Base-by-base conservation (phyloP, 2,329 filamentous ascomycete genomes). In the Endoconidiophora laricicola region DNA sequence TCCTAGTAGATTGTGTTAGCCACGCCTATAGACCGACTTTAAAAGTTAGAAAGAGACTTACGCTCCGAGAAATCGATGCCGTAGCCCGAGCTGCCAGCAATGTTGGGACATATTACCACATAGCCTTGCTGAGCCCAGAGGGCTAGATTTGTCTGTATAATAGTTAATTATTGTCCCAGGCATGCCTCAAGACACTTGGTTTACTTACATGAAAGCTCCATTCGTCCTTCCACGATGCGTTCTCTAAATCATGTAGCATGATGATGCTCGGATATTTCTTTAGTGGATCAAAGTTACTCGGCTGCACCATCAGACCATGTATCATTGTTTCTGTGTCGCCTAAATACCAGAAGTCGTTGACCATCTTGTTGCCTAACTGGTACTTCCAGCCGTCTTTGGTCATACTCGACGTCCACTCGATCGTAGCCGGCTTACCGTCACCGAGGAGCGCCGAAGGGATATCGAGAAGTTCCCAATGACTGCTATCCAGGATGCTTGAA, bases 81-180 rank as follows among this genome's bases (percentile, higher is more conserved):
- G 52, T 74, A 80, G 0, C 74, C 73, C 2, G 66, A 68, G 50
- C 72, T 76, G 18, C 75, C 76, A 0, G 73, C 73, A 2, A 76
- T 70, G 55, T 79, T 78, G 3, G 76, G 76, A 4, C 69, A 63
- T n/a, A 79, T 63, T 2, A 78, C 69, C 7, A 78, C 63, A 53
- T 78, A 79, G 6, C 76, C 76, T 57, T 79, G 72, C 56, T 78
- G 73, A 3, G 75, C 76, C 62, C 74, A 79, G 2, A 74, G 62
- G 1, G 69, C 69, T 1, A 67, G 64, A 54, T 78, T 77, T 69
- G 69, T 74, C 55, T 73, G 61, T 3, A 37, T 48, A n/a, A 37
- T 18, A 12, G 24, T 20, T n/a, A 12, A 24, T 39, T 42, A 5
- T 39, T 42, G 24, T 18, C 37, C n/a, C 1, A 42, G 10, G 16